These are phyloP conservation scores for Pseudocercospora fijiensis DNA, from an alignment of 2,329 filamentous ascomycete species.

Conservation along the genomic window DNA sequence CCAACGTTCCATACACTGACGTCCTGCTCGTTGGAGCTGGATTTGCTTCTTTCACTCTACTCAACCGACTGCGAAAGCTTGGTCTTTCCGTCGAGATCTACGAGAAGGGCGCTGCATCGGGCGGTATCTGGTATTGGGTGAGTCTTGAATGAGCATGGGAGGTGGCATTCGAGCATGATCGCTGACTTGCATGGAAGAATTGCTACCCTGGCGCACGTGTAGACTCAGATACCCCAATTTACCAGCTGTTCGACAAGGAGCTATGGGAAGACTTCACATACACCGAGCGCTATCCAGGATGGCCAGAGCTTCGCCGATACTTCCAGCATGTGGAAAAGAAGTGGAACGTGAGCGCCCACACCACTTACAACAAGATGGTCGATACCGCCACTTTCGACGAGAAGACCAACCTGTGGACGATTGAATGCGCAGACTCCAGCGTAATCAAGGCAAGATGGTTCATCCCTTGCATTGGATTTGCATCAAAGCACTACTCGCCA, in stretches of 20 bases:
- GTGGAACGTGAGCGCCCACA: constrained; percentile 56
- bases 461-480: constrained; percentile 57
- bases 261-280: constrained; percentile 56
- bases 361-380: constrained; percentile 57
- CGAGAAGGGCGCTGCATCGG: constrained; percentile 39
- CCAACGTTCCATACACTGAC: constrained; percentile 27
- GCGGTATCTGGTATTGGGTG: constrained; percentile 39
- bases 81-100: constrained; percentile 38
- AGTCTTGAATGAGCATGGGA: not conserved
- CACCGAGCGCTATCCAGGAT: constrained; percentile 32
- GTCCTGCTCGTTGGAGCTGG: constrained; percentile 27
- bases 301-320: constrained; percentile 56
- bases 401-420: constrained; percentile 50
- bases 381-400: constrained; percentile 55
- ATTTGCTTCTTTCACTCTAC: constrained; percentile 24
- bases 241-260: constrained; percentile 34
- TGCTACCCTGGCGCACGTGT: constrained; percentile 46
- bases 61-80: constrained; percentile 38
- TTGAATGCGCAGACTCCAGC: constrained; percentile 54
- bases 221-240: constrained; percentile 42
- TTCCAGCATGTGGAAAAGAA: constrained; percentile 61
- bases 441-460: constrained; percentile 53
- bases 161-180: not conserved
- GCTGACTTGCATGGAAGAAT: constrained; percentile 19
- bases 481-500: constrained; percentile 60